A percentile compares a stretch with the other conserved stretches of the same genome.
Conservation (phyloP, 2,329 filamentous ascomycete genomes). For the Trichoderma breve region DNA sequence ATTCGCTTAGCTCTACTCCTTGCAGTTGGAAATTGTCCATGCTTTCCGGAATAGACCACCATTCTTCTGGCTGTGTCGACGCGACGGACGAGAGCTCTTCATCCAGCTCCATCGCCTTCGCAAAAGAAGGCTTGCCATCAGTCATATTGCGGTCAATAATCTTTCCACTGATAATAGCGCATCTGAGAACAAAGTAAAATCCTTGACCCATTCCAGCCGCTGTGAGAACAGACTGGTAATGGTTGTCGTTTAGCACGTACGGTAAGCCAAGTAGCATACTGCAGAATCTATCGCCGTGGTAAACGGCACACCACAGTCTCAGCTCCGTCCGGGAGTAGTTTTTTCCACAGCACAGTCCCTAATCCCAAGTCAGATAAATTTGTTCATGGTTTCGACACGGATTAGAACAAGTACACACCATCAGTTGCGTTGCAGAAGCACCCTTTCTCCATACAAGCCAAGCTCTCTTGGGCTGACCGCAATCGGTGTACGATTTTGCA, state of each 20-base stretch:
- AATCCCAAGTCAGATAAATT: not conserved
- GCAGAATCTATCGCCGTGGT: slow-evolving; percentile 41
- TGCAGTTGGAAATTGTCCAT: slow-evolving; percentile 14
- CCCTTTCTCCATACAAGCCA: slow-evolving; percentile 43
- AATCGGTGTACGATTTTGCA: slow-evolving; percentile 43
- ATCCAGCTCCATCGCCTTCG: slow-evolving; percentile 39
- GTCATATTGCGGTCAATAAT: slow-evolving; percentile 42
- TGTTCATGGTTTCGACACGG: too few species aligned
- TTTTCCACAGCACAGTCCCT: slow-evolving; percentile 14
- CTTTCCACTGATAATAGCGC: slow-evolving; percentile 40
- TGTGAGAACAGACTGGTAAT: slow-evolving; percentile 12
- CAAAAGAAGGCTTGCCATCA: slow-evolving; percentile 35
- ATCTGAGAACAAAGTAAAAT: slow-evolving; percentile 22
- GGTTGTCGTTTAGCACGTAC: slow-evolving; percentile 22
- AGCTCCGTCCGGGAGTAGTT: slow-evolving; percentile 25
- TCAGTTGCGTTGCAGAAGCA: slow-evolving; percentile 41
- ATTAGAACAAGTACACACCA: slow-evolving; percentile 32
- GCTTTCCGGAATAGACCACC: slow-evolving; percentile 35
- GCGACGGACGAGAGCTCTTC: slow-evolving; percentile 41
- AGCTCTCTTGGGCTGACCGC: slow-evolving; percentile 42
- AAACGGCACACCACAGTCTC: slow-evolving; percentile 27
- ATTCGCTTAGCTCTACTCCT: slow-evolving; percentile 25
- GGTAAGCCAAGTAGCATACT: slow-evolving; percentile 44
- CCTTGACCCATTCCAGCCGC: not conserved
- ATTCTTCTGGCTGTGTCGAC: slow-evolving; percentile 36